A percentile compares a stretch with the other conserved stretches of the same genome.
phyloP scores from a whole-genome alignment of 768 basidiomycete genomes.

The Collybiopsis luxurians region DNA sequence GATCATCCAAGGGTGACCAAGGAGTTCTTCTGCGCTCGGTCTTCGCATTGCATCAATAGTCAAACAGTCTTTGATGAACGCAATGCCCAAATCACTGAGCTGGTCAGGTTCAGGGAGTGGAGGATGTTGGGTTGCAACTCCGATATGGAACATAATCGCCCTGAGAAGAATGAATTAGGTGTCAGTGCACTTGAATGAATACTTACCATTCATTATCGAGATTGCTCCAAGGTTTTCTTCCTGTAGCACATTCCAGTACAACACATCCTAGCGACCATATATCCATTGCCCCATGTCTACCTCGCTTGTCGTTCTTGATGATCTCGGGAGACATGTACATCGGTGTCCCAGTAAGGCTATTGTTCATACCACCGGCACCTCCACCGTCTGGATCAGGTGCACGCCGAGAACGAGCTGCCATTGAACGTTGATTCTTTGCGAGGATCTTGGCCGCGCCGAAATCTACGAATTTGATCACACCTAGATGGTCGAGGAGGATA shows the following conservation, averaged over 20 bases:
- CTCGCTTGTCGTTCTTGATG: conserved; percentile 89
- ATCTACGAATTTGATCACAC: conserved; percentile 95
- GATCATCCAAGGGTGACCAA: conserved; percentile 89
- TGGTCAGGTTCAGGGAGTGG: conserved; percentile 91
- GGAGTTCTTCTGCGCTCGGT: conserved; percentile 81
- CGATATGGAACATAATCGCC: conserved; percentile 99
- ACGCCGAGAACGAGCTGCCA: conserved; percentile 68
- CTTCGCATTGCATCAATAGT: conserved; percentile 82
- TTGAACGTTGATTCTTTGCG: conserved; percentile 82
- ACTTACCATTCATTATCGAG: conserved; percentile 97
- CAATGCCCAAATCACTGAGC: conserved; percentile 84
- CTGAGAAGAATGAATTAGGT: conserved; percentile 36
- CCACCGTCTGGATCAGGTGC: conserved; percentile 38
- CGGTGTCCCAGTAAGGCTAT: conserved; percentile 93
- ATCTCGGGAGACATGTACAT: conserved; percentile 99
- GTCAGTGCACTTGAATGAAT: background rate
- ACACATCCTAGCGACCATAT: conserved; percentile 98
- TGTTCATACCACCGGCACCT: conserved; percentile 50
- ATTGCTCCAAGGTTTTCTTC: conserved; percentile 97
- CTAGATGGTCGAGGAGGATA: conserved; percentile 85
- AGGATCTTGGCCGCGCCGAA: conserved; percentile 98
- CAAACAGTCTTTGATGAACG: conserved; percentile 90
- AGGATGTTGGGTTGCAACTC: conserved; percentile 94
- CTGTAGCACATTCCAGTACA: conserved; percentile 95
- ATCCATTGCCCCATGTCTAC: conserved; percentile 94